These are phyloP conservation scores for Tetrahymena malaccensis DNA, from an alignment of 73 alveolate genomes.

Conservation along the genomic window DNA sequence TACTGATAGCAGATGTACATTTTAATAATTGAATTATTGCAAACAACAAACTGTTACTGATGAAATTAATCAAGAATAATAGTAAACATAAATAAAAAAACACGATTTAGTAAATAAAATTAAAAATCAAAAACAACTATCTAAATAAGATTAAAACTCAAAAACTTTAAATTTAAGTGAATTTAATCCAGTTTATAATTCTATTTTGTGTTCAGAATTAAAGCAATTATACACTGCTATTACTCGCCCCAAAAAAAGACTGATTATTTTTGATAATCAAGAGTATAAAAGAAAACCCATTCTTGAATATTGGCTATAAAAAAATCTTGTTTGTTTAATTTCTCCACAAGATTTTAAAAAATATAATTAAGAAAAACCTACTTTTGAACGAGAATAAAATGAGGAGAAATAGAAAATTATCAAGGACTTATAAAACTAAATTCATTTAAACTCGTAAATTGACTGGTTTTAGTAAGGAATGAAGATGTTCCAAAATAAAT, in stretches of 20 bases:
- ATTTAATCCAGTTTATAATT: not conserved
- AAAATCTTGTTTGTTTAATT: slow-evolving; percentile 45
- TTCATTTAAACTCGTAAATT: not conserved
- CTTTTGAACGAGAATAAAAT: not conserved
- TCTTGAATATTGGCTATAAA: slow-evolving; percentile 53
- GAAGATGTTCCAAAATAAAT: not conserved
- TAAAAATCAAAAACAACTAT: too few relatives aligned
- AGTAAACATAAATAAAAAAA: not conserved
- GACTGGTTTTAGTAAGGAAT: not conserved
- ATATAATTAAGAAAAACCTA: not conserved
- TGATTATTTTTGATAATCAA: slow-evolving; percentile 69
- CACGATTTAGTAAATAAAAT: not conserved
- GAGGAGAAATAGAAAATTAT: not conserved
- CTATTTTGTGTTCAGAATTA: slow-evolving; percentile 70
- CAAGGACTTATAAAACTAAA: not conserved
- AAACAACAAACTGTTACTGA: not conserved
- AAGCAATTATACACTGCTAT: slow-evolving; percentile 77
- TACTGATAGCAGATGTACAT: slow-evolving; percentile 18
- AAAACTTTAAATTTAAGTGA: not conserved
- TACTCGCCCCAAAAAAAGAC: slow-evolving; percentile 78
- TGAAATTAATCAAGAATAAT: not conserved
- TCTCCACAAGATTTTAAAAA: slow-evolving; percentile 10
- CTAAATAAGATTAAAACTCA: not conserved
- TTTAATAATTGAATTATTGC: slow-evolving; percentile 24
- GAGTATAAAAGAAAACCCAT: slow-evolving; percentile 50